Evolutionary conservation across 257 asterid genomes (phyloP), one percentile per base, ranked within the genome.

Genomic region (Perilla frutescens): DNA sequence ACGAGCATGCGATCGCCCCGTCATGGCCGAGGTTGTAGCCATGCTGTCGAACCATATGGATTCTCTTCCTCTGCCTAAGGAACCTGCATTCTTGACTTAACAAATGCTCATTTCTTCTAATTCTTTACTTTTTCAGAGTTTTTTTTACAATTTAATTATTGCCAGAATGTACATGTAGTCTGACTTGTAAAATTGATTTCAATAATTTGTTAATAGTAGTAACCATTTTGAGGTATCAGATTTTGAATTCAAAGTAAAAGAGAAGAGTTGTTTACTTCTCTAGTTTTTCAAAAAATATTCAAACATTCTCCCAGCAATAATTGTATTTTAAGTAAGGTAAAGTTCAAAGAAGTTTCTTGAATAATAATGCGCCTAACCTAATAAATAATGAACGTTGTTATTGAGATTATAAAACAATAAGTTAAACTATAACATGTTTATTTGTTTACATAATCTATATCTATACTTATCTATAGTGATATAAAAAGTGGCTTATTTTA

Each of bases 41-140:
- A 59, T 71, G 76, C 20, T 61, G 8, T 47, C 31, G 9, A 60
- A 6, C 47, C 47, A 47, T 15, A 61, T 60, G 8, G 51, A 56
- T 49, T 62, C 43, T 61, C 62, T 61, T 61, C 70, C 70, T 61
- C 39, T 32, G 69, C 70, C 69, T 15, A 71, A 59, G 14, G 69
- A 71, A 7, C 61, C 76, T 72, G 54, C 76, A 34, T 71, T 61
- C 49, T 47, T 71, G 20, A 71, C 26, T 45, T 70, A 70, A 68
- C 14, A 43, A 4, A 20, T 59, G 26, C 37, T 41, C 34, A 6
- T 37, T 62, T n/a, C 8, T 59, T 59, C 45, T 39, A 39, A 20
- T 44, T 63, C 39, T 13, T n/a, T 37, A 50, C 8, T 13, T 50
- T n/a, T 50, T 1, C n/a, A 4, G 56, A 49, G 56, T n/a, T 5